Base-by-base conservation (phyloP, 257 asterid genomes). In the Pogostemon cablin region DNA sequence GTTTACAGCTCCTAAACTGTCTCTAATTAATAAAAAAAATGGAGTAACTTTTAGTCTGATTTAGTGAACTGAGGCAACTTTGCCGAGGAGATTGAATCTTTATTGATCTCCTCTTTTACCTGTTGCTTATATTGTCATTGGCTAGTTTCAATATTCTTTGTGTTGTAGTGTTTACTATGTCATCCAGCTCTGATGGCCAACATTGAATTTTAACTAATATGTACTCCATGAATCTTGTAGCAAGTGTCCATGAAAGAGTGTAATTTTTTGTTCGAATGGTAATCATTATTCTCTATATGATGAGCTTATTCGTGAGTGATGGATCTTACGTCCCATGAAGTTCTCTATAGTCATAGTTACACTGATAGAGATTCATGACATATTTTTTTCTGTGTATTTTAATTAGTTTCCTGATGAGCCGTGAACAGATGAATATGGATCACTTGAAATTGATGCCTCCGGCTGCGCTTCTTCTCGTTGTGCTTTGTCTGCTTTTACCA, bases 31-130 rank as follows among this genome's bases (percentile, higher is more conserved):
- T 20, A 20, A 20, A 20, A 20, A 20, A 20, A 20, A 20, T 20
- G 25, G 25, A 20, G 1, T 0, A 20, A 20, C 25, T 20, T 20
- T 20, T 20, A 20, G 1, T 0, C 9, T 57, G 12, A 58, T 9
- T 9, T 11, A 25, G 9, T 25, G 62, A 56, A 12, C 7, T 55
- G 35, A 53, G 87, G 90, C 89, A 84, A 78, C 90, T 84, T 89
- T 87, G 95, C 92, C 82, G 87, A 84, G 95, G 86, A 58, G 67
- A 82, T 83, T 67, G 53, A 50, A 59, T 57, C 48, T 7, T 72
- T 69, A 64, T 78, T 68, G 58, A 72, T 86, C 79, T 40, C 95
- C 96, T 83, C 87, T 76, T 90, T 86, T 90, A 89, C 91, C 85
- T 85, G 93, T 80, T 86, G 89, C 96, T 89, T 43, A 86, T 37